Percentiles rank a stretch among this genome's conserved stretches.
Evolutionary conservation across 2,329 filamentous ascomycete species (phyloP).

Genomic region (Myriosclerotinia scirpicola): DNA sequence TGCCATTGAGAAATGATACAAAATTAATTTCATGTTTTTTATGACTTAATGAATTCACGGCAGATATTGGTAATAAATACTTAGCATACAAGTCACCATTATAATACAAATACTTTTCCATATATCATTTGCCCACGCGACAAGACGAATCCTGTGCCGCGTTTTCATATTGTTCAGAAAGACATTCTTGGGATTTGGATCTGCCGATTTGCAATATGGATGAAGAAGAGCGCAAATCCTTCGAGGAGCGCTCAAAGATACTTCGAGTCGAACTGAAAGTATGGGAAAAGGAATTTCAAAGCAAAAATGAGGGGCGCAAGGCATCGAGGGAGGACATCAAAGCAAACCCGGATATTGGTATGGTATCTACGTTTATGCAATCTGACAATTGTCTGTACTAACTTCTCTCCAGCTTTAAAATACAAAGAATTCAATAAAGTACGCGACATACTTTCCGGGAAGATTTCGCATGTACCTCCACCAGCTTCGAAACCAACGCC

Average conservation of each 20-base stretch:
- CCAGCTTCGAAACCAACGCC: slow-evolving; percentile 39
- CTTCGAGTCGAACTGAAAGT: slow-evolving; percentile 70
- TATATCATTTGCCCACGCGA: not conserved
- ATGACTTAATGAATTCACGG: slow-evolving; percentile 6
- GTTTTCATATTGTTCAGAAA: not conserved
- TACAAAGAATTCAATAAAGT: slow-evolving; percentile 75
- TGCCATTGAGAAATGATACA: slow-evolving; percentile 8
- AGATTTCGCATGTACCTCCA: slow-evolving; percentile 43
- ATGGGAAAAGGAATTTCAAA: slow-evolving; percentile 71
- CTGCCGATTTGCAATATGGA: slow-evolving; percentile 30
- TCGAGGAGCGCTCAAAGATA: slow-evolving; percentile 45
- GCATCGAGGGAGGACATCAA: slow-evolving; percentile 76
- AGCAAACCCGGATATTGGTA: slow-evolving; percentile 69
- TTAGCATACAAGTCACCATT: not conserved
- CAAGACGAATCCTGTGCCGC: not conserved
- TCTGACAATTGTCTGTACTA: not conserved
- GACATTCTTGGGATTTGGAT: not conserved
- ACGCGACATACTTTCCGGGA: slow-evolving; percentile 59
- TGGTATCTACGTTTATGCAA: slow-evolving; percentile 26
- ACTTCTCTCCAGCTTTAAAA: slow-evolving; percentile 47
- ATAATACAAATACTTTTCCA: not conserved
- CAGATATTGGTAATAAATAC: not conserved
- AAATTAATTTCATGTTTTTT: slow-evolving; percentile 9
- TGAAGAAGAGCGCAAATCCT: slow-evolving; percentile 29
- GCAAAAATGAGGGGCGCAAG: slow-evolving; percentile 63